Conservation (phyloP, 2,329 filamentous ascomycete species). For the Thielaviopsis populi region DNA sequence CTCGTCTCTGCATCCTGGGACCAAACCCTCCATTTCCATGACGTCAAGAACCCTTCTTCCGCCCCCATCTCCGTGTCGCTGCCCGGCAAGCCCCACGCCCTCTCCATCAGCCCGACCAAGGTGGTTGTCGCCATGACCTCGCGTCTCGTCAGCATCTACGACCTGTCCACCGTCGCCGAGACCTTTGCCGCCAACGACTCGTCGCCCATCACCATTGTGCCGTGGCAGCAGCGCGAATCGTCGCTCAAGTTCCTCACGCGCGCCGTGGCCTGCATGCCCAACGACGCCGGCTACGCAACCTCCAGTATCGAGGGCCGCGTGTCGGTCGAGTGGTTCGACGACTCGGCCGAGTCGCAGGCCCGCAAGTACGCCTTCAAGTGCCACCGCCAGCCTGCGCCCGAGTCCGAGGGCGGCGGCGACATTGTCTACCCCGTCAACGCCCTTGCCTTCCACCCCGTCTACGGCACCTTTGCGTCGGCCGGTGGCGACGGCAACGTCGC, state of each 20-base stretch:
- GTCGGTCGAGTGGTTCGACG: constrained; percentile 96
- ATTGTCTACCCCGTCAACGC: constrained; percentile 87
- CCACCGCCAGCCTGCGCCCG: constrained; percentile 59
- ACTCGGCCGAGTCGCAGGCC: constrained; percentile 69
- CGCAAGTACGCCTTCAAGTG: constrained; percentile 99
- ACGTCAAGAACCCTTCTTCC: constrained; percentile 34
- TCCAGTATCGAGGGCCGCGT: constrained; percentile 89
- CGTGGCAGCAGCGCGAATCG: constrained; percentile 88
- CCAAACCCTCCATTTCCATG: constrained; percentile 72
- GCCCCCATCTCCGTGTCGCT: constrained; percentile 52
- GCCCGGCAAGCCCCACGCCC: constrained; percentile 76
- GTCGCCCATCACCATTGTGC: constrained; percentile 40
- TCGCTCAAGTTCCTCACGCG: constrained; percentile 93
- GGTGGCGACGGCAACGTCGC: constrained; percentile 87
- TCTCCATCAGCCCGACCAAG: constrained; percentile 63
- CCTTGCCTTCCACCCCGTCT: constrained; percentile 69
- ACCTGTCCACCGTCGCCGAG: constrained; percentile 52
- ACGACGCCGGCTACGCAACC: constrained; percentile 84
- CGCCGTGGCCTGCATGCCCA: constrained; percentile 89
- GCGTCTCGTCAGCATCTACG: constrained; percentile 88
- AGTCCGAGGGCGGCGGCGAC: constrained; percentile 45
- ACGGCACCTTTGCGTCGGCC: constrained; percentile 75
- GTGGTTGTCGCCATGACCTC: constrained; percentile 92
- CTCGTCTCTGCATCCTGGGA: constrained; percentile 92
- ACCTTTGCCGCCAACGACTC: constrained; percentile 37